Base-by-base conservation (phyloP, 169 alveolate species). In the Cryptosporidium meleagridis region DNA sequence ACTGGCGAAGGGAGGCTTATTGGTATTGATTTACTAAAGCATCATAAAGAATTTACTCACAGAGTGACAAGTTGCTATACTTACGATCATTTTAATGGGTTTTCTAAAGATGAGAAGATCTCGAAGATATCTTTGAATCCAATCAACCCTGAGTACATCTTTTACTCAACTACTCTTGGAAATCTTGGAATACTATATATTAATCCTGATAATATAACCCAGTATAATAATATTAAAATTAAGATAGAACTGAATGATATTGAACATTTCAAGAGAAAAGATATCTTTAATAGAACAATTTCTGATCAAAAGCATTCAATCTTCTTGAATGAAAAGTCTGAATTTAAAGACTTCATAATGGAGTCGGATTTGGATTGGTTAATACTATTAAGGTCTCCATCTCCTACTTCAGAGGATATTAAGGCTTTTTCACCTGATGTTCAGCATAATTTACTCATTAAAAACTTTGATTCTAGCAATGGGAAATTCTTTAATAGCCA, bases 1-100 rank as follows among this genome's bases (percentile, higher is more conserved):
- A 61, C 59, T 41, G 89, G 89, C 5, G 89, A 80, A 7, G 89
- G 89, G 1, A 80, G 26, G 37, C 33, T 80, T 14, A 44, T 80
- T 3, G 75, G 73, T 14, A 23, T 80, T 12, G 89, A 80, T 44
- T 9, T 65, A n/a, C 51, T 80, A 14, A 37, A 62, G 18, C 12
- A 14, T 18, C 33, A 59, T 37, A 61, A 33, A 16, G 26, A 37
- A 12, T 37, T 33, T 33, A 67, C 73, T 67, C 55, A 31, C 2
- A 67, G 52, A 67, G 52, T 16, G 4, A n/a, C 23, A 8, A 67
- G 14, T 6, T 16, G 52, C 31, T 21, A 67, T 33, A 67, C 10
- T 18, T 73, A 73, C 52, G 71, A 59, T 18, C 5, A n/a, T 41
- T 6, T 55, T 16, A 41, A 70, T 16, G 33, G 52, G 14, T 33